phyloP scores from a whole-genome alignment of 2,329 filamentous ascomycete genomes.

The Nothophaeocryptopus gaeumannii region DNA sequence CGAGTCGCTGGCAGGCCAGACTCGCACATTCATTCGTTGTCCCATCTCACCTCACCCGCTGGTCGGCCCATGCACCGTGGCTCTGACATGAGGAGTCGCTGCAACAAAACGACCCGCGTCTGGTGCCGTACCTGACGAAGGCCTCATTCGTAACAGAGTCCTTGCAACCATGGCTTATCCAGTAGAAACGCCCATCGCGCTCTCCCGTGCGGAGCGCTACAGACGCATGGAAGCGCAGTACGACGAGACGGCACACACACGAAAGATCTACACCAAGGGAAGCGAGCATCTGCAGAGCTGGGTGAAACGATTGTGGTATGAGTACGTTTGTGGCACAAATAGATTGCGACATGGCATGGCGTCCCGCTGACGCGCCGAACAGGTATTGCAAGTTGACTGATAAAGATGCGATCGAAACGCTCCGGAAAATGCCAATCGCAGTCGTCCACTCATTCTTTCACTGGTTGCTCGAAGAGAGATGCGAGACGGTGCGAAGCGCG shows the following conservation, averaged over 20 bases:
- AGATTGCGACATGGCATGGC: background rate
- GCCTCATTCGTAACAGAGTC: background rate
- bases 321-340: background rate
- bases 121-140: background rate
- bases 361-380: background rate
- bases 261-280: constrained; percentile 1
- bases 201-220: background rate
- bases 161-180: background rate
- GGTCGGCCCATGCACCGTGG: background rate
- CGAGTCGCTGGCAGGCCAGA: constrained; percentile 1
- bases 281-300: constrained; percentile 1
- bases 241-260: background rate
- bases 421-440: background rate
- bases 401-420: constrained; percentile 1
- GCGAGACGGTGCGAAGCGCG: background rate
- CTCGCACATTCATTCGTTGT: constrained; percentile 2
- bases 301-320: background rate
- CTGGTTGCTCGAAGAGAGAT: constrained; percentile 2
- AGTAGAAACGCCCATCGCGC: background rate
- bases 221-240: constrained; percentile 1
- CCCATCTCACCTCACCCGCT: background rate
- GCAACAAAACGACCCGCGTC: background rate
- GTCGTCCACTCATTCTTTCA: constrained; percentile 3
- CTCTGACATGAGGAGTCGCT: background rate
- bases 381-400: background rate